Percentiles rank a stretch among this genome's conserved stretches.
These are phyloP conservation scores for Paracamarosporium sp. DNA, from an alignment of 2,329 filamentous ascomycete genomes.

Conservation along the genomic window DNA sequence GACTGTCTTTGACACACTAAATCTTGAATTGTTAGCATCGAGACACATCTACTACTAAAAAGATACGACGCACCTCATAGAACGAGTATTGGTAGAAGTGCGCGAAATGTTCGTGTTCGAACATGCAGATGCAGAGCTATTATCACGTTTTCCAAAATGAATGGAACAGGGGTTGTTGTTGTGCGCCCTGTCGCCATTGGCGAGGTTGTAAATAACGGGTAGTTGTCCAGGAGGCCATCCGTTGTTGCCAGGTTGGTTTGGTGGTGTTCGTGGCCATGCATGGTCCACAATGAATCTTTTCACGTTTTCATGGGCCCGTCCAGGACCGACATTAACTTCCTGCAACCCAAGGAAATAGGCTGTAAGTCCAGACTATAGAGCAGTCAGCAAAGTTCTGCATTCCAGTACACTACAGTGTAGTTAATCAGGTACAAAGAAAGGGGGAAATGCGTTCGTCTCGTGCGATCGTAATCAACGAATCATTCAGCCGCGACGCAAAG, in stretches of 20 bases:
- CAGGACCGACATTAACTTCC: not conserved
- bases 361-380: conserved; percentile 4
- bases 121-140: not conserved
- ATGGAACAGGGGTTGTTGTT: not conserved
- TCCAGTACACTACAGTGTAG: too few relatives aligned
- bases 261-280: not conserved
- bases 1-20: not conserved
- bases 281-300: conserved; percentile 11
- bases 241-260: not conserved
- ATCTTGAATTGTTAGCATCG: not conserved
- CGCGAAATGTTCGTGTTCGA: not conserved
- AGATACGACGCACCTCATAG: not conserved
- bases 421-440: too few relatives aligned
- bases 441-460: too few relatives aligned
- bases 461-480: too few relatives aligned
- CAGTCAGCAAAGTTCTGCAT: not conserved
- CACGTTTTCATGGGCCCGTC: not conserved
- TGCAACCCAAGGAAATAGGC: conserved; percentile 7
- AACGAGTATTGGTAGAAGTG: not conserved
- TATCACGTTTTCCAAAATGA: not conserved
- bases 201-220: not conserved
- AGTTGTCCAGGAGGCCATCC: not conserved
- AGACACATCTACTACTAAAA: not conserved
- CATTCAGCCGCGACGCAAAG: too few relatives aligned
- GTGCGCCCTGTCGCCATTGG: not conserved